phyloP scores from a whole-genome alignment of 495 filamentous ascomycete genomes.

The Antarctomyces pellizariae region DNA sequence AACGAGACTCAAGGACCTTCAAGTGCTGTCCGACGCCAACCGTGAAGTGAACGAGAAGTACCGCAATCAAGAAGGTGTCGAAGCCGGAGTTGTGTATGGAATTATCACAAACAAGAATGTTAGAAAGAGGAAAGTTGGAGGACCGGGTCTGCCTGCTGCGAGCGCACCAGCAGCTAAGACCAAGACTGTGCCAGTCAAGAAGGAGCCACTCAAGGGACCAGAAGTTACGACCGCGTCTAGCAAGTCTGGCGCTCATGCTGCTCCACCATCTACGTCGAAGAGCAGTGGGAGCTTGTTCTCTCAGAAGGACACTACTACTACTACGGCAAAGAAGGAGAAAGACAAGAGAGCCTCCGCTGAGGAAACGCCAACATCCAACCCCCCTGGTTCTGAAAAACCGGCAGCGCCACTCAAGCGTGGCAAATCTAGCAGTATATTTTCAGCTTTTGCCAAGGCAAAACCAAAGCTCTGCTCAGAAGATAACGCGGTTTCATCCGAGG shows the following conservation, averaged over 20 bases:
- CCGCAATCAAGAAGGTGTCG: constrained; percentile 36
- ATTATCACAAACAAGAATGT: constrained; percentile 38
- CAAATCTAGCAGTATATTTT: constrained; percentile 47
- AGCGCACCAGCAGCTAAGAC: constrained; percentile 5
- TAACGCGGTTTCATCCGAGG: constrained; percentile 19
- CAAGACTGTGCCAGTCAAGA: constrained; percentile 2
- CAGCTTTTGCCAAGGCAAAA: constrained; percentile 64
- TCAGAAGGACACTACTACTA: too few relatives aligned
- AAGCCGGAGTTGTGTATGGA: constrained; percentile 36
- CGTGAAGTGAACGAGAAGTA: constrained; percentile 30
- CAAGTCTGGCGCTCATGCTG: not conserved
- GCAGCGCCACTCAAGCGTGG: constrained; percentile 30
- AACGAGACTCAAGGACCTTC: constrained; percentile 40
- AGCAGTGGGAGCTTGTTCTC: not conserved
- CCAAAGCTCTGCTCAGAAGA: constrained; percentile 32
- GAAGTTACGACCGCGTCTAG: constrained; percentile 8
- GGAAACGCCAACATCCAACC: constrained; percentile 12
- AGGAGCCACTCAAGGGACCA: constrained; percentile 6
- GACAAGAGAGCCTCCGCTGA: constrained; percentile 14
- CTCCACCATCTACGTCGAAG: not conserved
- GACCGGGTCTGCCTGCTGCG: constrained; percentile 9
- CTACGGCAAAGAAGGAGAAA: constrained; percentile 11
- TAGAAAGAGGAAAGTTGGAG: constrained; percentile 17
- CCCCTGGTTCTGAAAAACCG: constrained; percentile 13
- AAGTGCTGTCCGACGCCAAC: constrained; percentile 44